A percentile compares a stretch with the other conserved stretches of the same genome.
phyloP scores from a whole-genome alignment of 2,329 filamentous ascomycete species.

The Karstenula rhodostoma region DNA sequence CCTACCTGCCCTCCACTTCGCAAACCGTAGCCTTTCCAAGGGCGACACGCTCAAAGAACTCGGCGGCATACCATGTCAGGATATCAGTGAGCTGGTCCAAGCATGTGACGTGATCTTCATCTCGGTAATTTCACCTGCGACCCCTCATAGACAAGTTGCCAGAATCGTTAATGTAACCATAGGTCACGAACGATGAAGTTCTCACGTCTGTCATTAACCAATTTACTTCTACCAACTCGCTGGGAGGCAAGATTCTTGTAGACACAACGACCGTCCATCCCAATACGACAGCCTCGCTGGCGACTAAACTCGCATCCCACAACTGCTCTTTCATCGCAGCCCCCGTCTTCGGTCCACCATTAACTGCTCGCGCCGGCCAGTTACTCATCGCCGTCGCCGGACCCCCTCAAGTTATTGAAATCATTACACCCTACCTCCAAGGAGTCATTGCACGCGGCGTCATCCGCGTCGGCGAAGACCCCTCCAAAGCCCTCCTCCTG shows the following conservation, averaged over 20 bases:
- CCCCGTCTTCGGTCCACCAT: constrained; percentile 62
- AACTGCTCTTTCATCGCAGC: constrained; percentile 52
- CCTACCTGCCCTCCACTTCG: constrained; percentile 48
- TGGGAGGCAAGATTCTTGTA: constrained; percentile 54
- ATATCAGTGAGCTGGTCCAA: constrained; percentile 28
- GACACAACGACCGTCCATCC: constrained; percentile 63
- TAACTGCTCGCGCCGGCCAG: constrained; percentile 57
- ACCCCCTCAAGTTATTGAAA: constrained; percentile 43
- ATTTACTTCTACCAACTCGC: constrained; percentile 27
- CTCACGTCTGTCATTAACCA: constrained; percentile 44
- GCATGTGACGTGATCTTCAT: constrained; percentile 39
- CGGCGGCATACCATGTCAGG: constrained; percentile 27
- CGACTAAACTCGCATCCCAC: constrained; percentile 35
- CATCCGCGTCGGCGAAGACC: constrained; percentile 55
- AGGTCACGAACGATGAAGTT: constrained; percentile 54
- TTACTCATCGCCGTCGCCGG: constrained; percentile 60
- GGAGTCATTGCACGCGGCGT: constrained; percentile 53
- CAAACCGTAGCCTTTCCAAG: constrained; percentile 59
- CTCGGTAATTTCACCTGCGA: constrained; percentile 37
- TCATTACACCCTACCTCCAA: constrained; percentile 51
- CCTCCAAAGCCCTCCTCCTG: constrained; percentile 55
- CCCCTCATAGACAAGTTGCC: background rate
- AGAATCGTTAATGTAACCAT: background rate
- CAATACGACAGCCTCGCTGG: constrained; percentile 46
- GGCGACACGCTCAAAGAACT: constrained; percentile 46